Base-by-base conservation (phyloP, 106 monocot species). In the Platanthera zijinensis region DNA sequence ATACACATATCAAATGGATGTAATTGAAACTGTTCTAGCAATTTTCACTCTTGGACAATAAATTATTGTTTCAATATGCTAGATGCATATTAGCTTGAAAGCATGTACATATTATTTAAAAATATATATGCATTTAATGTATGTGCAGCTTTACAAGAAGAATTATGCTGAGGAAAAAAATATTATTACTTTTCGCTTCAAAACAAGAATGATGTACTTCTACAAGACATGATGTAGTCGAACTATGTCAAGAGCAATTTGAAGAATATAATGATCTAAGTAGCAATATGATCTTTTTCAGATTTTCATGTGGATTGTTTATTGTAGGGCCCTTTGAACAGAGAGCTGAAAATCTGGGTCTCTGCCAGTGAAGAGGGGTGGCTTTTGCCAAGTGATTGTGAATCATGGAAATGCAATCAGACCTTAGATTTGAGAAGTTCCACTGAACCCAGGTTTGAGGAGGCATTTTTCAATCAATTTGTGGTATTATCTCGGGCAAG, bases 391-490 rank as follows among this genome's bases (percentile, higher is more conserved):
- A 92, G 85, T 85, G 97, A 99, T 69, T 84, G 86, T 66, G 97
- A 99, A 77, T 75, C 84, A 77, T 99, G 97, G 97, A 83, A 85
- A 25, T 99, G 94, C 79, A 99, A 81, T 52, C 97, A 99, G 82
- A 92, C 97, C 12, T 85, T 99, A 78, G 89, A 90, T 15, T 76
- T 99, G 10, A 88, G 74, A 78, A 99, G 92, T 80, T 99, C 91
- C 57, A 57, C 84, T 57, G 94, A 92, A 57, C 78, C 86, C 53
- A 75, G 75, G 69, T 54, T 47, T 15, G 92, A 99, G 76, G 91
- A 99, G 72, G 94, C 94, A 54, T 99, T 99, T 80, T 99, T 99
- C 74, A 99, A 99, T 84, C 97, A 94, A 86, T 80, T 99, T 73
- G 86, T 92, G 11, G 91, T 92, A 47, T 72, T 99, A 52, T 88